A percentile compares a stretch with the other conserved stretches of the same genome.
Conservation (phyloP, 2,329 filamentous ascomycete genomes). For the Cladophialophora yegresii region DNA sequence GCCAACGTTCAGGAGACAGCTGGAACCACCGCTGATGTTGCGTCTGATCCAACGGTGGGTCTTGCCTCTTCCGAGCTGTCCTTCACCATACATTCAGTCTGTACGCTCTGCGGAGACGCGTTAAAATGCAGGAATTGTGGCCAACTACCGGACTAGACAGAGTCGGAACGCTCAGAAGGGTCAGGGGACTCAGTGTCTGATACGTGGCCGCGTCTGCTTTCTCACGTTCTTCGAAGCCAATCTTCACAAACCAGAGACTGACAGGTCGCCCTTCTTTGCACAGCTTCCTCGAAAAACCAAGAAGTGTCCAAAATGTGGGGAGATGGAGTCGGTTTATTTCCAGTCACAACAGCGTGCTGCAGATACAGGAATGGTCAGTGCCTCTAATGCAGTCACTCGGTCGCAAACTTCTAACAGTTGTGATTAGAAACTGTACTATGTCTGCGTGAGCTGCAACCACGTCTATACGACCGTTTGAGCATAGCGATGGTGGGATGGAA, state of each 20-base stretch:
- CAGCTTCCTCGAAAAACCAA: slow-evolving; percentile 90
- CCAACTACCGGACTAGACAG: slow-evolving; percentile 40
- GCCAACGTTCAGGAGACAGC: slow-evolving; percentile 92
- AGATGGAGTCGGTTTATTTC: slow-evolving; percentile 95
- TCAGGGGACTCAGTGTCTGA: slow-evolving; percentile 4
- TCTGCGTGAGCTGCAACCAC: slow-evolving; percentile 90
- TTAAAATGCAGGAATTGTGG: slow-evolving; percentile 58
- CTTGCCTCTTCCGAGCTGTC: slow-evolving; percentile 41
- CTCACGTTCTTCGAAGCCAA: slow-evolving; percentile 16
- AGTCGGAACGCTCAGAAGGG: slow-evolving; percentile 14
- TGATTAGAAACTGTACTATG: slow-evolving; percentile 82
- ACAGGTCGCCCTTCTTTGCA: slow-evolving; percentile 39
- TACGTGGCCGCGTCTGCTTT: slow-evolving; percentile 10
- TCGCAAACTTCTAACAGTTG: slow-evolving; percentile 1
- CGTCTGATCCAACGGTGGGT: slow-evolving; percentile 98
- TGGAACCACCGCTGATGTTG: slow-evolving; percentile 95
- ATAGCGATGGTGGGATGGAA: slow-evolving; percentile 16
- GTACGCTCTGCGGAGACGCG: slow-evolving; percentile 60
- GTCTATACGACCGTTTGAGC: slow-evolving; percentile 60
- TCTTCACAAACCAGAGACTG: slow-evolving; percentile 41
- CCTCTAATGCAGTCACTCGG: slow-evolving; percentile 14
- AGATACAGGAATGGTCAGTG: slow-evolving; percentile 93
- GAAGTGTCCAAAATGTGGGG: slow-evolving; percentile 79
- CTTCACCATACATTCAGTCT: slow-evolving; percentile 45
- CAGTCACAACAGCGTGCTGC: slow-evolving; percentile 96